Conservation (phyloP, 768 basidiomycete species). For the Podaxis sp. region DNA sequence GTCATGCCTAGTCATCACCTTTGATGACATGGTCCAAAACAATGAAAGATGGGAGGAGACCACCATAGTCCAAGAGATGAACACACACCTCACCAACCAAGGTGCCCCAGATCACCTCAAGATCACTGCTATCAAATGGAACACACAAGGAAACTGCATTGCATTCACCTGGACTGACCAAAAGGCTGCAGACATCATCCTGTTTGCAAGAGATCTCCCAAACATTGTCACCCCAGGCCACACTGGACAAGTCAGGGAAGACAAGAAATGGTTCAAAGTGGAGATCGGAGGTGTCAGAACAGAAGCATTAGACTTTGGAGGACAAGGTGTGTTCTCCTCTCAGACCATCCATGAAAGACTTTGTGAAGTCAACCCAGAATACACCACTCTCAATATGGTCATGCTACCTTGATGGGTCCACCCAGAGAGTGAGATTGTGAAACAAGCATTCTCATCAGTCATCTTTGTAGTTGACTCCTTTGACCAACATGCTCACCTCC, state of each 20-base stretch:
- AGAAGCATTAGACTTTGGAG: background rate
- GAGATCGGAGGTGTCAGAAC: constrained; percentile 20
- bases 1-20: background rate
- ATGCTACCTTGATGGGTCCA: background rate
- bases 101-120: background rate
- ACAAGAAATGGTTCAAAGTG: constrained; percentile 23
- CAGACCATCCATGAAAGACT: background rate
- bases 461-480: background rate
- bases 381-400: background rate
- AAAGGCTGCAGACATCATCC: constrained; percentile 16
- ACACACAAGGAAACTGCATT: background rate
- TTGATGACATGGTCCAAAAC: background rate
- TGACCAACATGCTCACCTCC: background rate
- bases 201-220: constrained; percentile 12
- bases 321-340: background rate
- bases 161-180: background rate
- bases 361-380: background rate
- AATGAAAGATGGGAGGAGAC: background rate
- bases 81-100: background rate
- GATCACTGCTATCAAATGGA: background rate
- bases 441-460: background rate
- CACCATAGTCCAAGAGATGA: background rate
- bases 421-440: background rate
- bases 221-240: constrained; percentile 11
- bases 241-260: constrained; percentile 16